A percentile compares a stretch with the other conserved stretches of the same genome.
These are phyloP conservation scores for Musa itinerans DNA, from an alignment of 176 grass and related monocot species.

Conservation along the genomic window DNA sequence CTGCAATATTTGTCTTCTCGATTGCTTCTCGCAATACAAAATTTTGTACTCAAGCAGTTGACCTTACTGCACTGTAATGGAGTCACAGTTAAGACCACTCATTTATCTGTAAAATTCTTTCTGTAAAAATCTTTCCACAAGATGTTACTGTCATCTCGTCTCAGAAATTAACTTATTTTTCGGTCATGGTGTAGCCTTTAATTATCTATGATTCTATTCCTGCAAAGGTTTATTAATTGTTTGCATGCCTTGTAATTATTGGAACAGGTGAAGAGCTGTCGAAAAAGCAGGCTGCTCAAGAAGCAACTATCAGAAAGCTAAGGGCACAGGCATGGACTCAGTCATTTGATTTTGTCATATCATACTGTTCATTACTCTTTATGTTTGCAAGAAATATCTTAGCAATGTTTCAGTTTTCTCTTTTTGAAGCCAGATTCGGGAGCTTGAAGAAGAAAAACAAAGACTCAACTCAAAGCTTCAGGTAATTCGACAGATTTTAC, in stretches of 20 bases:
- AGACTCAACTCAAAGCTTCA: constrained; percentile 90
- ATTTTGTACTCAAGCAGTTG: background rate
- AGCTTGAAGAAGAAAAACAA: constrained; percentile 97
- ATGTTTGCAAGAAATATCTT: constrained; percentile 18
- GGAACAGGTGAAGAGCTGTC: constrained; percentile 94
- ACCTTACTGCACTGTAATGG: background rate
- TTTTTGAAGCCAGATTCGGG: constrained; percentile 81
- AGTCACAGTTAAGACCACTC: background rate
- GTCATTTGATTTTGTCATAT: constrained; percentile 1
- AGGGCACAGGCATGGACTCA: constrained; percentile 70
- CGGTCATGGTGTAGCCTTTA: background rate
- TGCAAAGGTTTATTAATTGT: background rate
- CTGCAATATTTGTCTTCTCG: background rate
- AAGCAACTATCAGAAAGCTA: constrained; percentile 94
- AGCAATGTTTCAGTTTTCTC: constrained; percentile 6
- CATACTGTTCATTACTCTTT: constrained; percentile 3
- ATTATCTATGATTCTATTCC: constrained; percentile 6
- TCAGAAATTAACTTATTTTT: background rate
- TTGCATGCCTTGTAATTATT: constrained; percentile 19
- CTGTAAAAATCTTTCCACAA: background rate
- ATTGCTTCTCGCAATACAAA: background rate
- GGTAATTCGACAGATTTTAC: constrained; percentile 33
- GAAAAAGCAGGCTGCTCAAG: constrained; percentile 99
- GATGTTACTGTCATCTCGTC: background rate
- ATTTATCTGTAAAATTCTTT: background rate